Evolutionary conservation across 306 rosid species (phyloP).

Genomic region (Inga laurina): DNA sequence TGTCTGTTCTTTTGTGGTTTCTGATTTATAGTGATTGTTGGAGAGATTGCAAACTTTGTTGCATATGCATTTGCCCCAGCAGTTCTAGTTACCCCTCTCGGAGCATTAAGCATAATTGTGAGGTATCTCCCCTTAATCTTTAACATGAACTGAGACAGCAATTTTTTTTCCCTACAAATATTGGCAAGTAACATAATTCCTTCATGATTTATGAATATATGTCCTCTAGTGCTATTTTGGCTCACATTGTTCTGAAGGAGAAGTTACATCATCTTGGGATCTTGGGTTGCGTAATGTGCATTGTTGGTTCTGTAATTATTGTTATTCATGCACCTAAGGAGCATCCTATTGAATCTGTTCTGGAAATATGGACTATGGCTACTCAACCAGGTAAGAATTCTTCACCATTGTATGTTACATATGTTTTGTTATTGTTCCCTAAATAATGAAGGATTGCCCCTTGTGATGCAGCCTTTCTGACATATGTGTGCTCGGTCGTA

Average conservation of each 20-base stretch:
- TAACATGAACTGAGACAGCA: not conserved
- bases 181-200: constrained; percentile 1
- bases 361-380: constrained; percentile 81
- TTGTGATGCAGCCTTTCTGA: constrained; percentile 69
- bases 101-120: constrained; percentile 84
- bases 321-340: constrained; percentile 83
- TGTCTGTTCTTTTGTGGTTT: constrained; percentile 43
- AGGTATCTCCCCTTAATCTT: constrained; percentile 54
- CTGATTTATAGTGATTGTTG: constrained; percentile 74
- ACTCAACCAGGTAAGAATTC: constrained; percentile 70
- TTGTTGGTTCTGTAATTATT: constrained; percentile 68
- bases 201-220: constrained; percentile 27
- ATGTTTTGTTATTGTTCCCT: constrained; percentile 16
- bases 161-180: constrained; percentile 1
- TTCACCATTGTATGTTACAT: constrained; percentile 3
- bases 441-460: constrained; percentile 16
- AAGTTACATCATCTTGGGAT: constrained; percentile 69
- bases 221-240: constrained; percentile 73
- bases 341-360: constrained; percentile 58
- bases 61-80: constrained; percentile 97
- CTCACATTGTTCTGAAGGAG: constrained; percentile 82
- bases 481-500: constrained; percentile 63
- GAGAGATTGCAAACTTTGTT: constrained; percentile 79
- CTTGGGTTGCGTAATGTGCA: constrained; percentile 85
- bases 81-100: constrained; percentile 87